Conservation (phyloP, 2,329 filamentous ascomycete genomes). For the Aspergillaceae sp. region DNA sequence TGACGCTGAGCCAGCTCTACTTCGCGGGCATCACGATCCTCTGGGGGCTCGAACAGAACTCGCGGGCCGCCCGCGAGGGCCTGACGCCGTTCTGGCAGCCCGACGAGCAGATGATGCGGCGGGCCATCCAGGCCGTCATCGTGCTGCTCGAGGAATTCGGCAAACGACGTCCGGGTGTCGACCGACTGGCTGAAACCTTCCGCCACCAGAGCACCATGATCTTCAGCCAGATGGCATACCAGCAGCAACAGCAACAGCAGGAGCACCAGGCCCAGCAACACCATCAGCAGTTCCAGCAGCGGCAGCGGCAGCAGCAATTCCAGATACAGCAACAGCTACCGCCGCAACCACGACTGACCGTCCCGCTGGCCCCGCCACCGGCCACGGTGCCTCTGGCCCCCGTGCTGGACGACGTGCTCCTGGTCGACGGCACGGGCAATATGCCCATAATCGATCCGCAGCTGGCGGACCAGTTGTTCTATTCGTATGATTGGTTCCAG, state of each 20-base stretch:
- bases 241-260: conserved; percentile 19
- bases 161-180: conserved; percentile 29
- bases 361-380: conserved; percentile 2
- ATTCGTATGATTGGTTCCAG: conserved; percentile 33
- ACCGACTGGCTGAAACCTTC: conserved; percentile 29
- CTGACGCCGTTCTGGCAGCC: conserved; percentile 25
- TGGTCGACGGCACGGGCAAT: conserved; percentile 23
- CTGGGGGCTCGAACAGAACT: conserved; percentile 33
- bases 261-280: conserved; percentile 12
- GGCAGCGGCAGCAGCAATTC: conserved; percentile 10
- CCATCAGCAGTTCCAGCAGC: conserved; percentile 7
- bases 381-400: conserved; percentile 22
- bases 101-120: conserved; percentile 29
- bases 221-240: conserved; percentile 29
- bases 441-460: conserved; percentile 28
- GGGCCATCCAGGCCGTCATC: conserved; percentile 28
- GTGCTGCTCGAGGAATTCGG: conserved; percentile 32
- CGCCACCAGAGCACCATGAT: conserved; percentile 31
- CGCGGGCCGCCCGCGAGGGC: conserved; percentile 24
- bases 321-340: background rate
- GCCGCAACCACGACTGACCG: background rate
- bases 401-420: conserved; percentile 26
- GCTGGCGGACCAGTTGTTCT: conserved; percentile 29
- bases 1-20: conserved; percentile 32
- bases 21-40: conserved; percentile 33